phyloP scores from a whole-genome alignment of 805 yeast genomes.

The Spathaspora passalidarum region DNA sequence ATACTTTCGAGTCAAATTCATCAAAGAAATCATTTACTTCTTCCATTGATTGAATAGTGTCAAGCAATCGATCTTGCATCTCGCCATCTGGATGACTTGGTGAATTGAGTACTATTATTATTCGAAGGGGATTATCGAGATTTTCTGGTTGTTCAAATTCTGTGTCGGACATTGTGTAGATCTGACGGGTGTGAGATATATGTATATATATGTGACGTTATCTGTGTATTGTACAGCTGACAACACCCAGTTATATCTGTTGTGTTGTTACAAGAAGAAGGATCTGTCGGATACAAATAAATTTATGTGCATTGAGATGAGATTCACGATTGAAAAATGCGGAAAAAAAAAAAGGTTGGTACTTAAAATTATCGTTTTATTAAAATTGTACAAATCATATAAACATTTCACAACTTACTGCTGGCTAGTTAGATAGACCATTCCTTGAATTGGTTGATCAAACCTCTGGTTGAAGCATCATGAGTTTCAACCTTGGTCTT shows the following conservation, averaged over 20 bases:
- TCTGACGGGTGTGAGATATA: too few species aligned
- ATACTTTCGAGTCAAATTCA: slow-evolving; percentile 47
- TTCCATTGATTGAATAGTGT: slow-evolving; percentile 43
- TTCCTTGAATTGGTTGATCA: slow-evolving; percentile 91
- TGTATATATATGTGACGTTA: background rate
- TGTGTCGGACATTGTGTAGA: slow-evolving; percentile 5
- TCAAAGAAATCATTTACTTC: slow-evolving; percentile 53
- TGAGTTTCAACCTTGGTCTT: slow-evolving; percentile 57
- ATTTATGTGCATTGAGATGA: too few species aligned
- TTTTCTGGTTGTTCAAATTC: slow-evolving; percentile 19
- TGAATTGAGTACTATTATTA: slow-evolving; percentile 40
- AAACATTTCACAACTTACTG: slow-evolving; percentile 3
- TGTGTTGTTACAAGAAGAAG: too few species aligned
- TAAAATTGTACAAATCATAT: slow-evolving; percentile 1
- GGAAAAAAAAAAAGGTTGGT: background rate
- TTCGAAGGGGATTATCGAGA: slow-evolving; percentile 47
- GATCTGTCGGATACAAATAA: too few species aligned
- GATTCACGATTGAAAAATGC: background rate
- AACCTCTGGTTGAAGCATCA: slow-evolving; percentile 87
- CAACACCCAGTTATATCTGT: too few species aligned
- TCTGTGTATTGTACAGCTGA: background rate
- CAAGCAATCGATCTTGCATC: slow-evolving; percentile 48
- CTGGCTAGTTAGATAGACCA: slow-evolving; percentile 47
- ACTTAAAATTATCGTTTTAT: background rate
- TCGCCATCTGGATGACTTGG: slow-evolving; percentile 35